These are phyloP conservation scores for Hanseniaspora gamundiae DNA, from an alignment of 1,139 yeast genomes.

Conservation along the genomic window DNA sequence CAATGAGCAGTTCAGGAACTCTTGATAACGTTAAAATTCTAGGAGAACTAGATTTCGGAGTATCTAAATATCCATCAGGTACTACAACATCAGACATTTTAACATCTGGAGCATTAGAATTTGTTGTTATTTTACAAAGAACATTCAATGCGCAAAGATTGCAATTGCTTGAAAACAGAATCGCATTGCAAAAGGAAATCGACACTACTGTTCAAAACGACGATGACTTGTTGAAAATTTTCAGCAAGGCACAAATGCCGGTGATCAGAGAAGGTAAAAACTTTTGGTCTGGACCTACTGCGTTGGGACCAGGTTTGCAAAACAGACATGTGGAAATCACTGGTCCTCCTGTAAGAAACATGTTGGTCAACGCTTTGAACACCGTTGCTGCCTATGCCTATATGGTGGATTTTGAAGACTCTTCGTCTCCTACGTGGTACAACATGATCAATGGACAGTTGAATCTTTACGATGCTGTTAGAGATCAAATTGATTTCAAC, in stretches of 20 bases:
- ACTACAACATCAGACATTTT: constrained; percentile 35
- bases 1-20: constrained; percentile 20
- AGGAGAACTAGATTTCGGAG: constrained; percentile 48
- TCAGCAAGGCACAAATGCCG: constrained; percentile 46
- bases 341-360: constrained; percentile 82
- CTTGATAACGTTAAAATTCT: constrained; percentile 54
- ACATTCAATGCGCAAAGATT: constrained; percentile 52
- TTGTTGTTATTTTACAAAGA: constrained; percentile 61
- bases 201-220: constrained; percentile 27
- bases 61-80: constrained; percentile 25
- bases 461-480: constrained; percentile 77
- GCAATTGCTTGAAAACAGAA: constrained; percentile 48
- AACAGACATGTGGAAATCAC: constrained; percentile 77
- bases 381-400: constrained; percentile 71
- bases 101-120: constrained; percentile 50
- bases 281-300: constrained; percentile 53
- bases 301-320: constrained; percentile 54
- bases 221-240: constrained; percentile 26
- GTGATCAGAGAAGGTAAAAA: constrained; percentile 49
- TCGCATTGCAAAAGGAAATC: constrained; percentile 42
- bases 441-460: constrained; percentile 85
- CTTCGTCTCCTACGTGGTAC: constrained; percentile 90
- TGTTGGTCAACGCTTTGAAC: constrained; percentile 89
- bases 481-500: constrained; percentile 48
- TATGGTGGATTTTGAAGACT: constrained; percentile 94